Conservation (phyloP, 352 stramenopile genomes). For the Phytopythium kandeliae region DNA sequence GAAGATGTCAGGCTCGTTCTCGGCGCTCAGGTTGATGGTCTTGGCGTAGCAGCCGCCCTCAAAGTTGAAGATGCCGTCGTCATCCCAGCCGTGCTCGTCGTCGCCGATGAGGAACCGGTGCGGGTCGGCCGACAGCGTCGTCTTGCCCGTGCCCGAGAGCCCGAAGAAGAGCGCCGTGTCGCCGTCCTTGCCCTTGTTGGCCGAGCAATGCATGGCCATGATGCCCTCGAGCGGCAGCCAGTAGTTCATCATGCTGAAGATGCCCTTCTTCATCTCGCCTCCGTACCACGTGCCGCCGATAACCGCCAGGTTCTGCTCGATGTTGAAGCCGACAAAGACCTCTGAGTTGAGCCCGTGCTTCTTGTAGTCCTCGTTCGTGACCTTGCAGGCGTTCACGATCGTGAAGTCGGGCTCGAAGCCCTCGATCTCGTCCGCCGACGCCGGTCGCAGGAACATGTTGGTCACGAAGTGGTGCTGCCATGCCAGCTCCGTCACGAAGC, state of each 20-base stretch:
- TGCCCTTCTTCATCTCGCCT: conserved; percentile 70
- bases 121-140: conserved; percentile 89
- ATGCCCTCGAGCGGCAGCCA: conserved; percentile 48
- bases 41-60: conserved; percentile 99
- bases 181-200: conserved; percentile 60
- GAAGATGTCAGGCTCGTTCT: conserved; percentile 98
- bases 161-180: conserved; percentile 98
- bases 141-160: conserved; percentile 89
- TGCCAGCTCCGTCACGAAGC: conserved; percentile 96
- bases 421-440: conserved; percentile 82
- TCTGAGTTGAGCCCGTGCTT: conserved; percentile 90
- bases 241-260: conserved; percentile 74
- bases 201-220: conserved; percentile 58
- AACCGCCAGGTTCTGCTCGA: conserved; percentile 51
- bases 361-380: conserved; percentile 94
- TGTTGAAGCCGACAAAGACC: conserved; percentile 65
- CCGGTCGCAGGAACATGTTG: conserved; percentile 94
- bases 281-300: conserved; percentile 65
- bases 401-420: conserved; percentile 97
- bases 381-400: conserved; percentile 97
- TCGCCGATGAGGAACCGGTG: conserved; percentile 77
- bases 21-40: conserved; percentile 94
- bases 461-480: conserved; percentile 98
- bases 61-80: conserved; percentile 99
- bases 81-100: conserved; percentile 97